Conservation (phyloP, 2,329 filamentous ascomycete genomes). For the Penicillium rolfsii region DNA sequence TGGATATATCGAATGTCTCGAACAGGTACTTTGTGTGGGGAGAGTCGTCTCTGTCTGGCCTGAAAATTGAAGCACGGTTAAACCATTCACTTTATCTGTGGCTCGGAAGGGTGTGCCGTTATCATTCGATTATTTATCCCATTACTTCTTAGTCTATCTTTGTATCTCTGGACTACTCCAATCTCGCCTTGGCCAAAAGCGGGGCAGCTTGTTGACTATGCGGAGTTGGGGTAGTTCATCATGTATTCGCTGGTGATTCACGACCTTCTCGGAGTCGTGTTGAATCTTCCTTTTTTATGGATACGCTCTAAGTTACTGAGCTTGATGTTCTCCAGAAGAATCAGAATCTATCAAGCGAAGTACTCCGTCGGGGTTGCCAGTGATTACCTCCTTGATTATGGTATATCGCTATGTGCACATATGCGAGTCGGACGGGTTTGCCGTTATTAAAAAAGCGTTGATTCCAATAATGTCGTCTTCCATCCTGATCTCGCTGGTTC, state of each 20-base stretch:
- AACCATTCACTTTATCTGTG: neutral
- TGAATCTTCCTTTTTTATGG: too few species aligned
- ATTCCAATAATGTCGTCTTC: neutral
- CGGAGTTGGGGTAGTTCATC: neutral
- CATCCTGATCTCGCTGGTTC: neutral
- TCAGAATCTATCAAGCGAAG: too few species aligned
- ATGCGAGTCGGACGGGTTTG: too few species aligned
- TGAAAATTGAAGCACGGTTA: neutral
- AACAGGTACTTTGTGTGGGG: neutral
- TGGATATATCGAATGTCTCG: neutral
- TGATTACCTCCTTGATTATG: too few species aligned
- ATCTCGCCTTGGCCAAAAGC: slow-evolving; percentile 7
- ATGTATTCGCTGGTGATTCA: too few species aligned
- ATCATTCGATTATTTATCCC: neutral
- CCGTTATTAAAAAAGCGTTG: too few species aligned
- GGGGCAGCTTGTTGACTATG: slow-evolving; percentile 3
- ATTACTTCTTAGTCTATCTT: neutral
- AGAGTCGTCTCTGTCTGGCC: neutral
- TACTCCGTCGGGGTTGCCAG: too few species aligned
- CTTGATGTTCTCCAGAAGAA: too few species aligned
- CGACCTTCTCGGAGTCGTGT: too few species aligned
- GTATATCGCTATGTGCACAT: too few species aligned
- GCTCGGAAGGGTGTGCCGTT: slow-evolving; percentile 11
- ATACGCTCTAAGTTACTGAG: too few species aligned
- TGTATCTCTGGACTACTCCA: neutral